Evolutionary conservation across 2,329 filamentous ascomycete species (phyloP), one percentile per base, ranked within the genome.

Genomic region (Ilyonectria robusta): DNA sequence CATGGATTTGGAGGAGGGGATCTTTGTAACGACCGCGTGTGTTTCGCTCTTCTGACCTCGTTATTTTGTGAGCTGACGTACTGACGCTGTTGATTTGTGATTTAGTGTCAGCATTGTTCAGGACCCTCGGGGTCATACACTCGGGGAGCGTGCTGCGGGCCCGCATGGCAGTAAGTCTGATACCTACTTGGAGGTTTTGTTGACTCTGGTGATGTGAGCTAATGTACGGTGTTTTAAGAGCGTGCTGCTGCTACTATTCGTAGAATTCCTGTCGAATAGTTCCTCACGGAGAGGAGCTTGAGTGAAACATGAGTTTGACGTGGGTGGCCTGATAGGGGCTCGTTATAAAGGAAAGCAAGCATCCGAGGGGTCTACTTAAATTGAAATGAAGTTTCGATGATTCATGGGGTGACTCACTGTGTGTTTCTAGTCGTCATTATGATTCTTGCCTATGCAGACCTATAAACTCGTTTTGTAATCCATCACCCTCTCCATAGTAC

Each of bases 181-280:
- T 21, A 15, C 26, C 8, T n/a, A n/a, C 10, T n/a, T 21, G n/a
- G 3, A 37, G 8, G n/a, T 29, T 17, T 15, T 10, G 7, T 9
- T n/a, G 8, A 33, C 21, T 44, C 7, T 11, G 21, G 9, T 19
- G n/a, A 11, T n/a, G 23, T n/a, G 21, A 35, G 23, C 33, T 54
- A 51, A 59, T 23, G 10, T 8, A 15, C 6, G 10, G 13, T 9
- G 23, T 37, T 33, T 10, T 1, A 23, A 64, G 61, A 56, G 21
- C 13, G 15, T 65, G 62, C 29, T 65, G 62, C 40, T 65, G 56
- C 29, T 65, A 65, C 31, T 65, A 65, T 42, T 37, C 31, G 19
- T 44, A 51, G 23, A n/a, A 4, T 23, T n/a, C 13, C 8, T 37
- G 17, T 40, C n/a, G 7, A 23, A 8, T 19, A 23, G 17, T 29